Percentiles rank a stretch among this genome's conserved stretches.
phyloP scores from a whole-genome alignment of 2,329 filamentous ascomycete genomes.

The Penicillium sclerotiorum region DNA sequence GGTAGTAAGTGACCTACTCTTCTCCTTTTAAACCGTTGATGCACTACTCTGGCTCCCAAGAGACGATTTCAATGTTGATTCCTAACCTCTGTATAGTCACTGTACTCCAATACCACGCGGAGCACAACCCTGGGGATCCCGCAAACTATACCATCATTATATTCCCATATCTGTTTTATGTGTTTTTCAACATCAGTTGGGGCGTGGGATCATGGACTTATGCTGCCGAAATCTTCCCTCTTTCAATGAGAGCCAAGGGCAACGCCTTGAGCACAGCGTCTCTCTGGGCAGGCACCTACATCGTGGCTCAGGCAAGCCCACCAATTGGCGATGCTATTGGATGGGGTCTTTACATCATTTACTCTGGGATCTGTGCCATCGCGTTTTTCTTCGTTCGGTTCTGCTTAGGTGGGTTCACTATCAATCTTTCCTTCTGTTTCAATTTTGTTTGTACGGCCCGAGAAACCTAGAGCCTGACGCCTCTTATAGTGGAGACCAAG shows the following conservation, averaged over 20 bases:
- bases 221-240: conserved; percentile 22
- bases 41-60: too few species aligned
- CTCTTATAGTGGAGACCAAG: conserved; percentile 17
- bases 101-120: conserved; percentile 20
- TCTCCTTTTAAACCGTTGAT: too few species aligned
- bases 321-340: conserved; percentile 20
- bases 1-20: too few species aligned
- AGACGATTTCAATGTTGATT: too few species aligned
- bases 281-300: conserved; percentile 21
- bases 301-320: conserved; percentile 20
- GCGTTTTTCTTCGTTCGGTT: conserved; percentile 24
- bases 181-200: conserved; percentile 27
- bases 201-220: conserved; percentile 24
- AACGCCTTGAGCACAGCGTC: conserved; percentile 18
- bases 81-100: too few species aligned
- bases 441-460: neutral
- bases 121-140: conserved; percentile 7
- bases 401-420: conserved; percentile 12
- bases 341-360: conserved; percentile 24
- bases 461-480: neutral
- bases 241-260: conserved; percentile 20
- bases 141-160: conserved; percentile 19
- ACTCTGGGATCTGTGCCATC: conserved; percentile 18
- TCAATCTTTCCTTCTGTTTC: too few species aligned
- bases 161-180: conserved; percentile 25